Conservation (phyloP, 2,329 filamentous ascomycete species). For the Dactylellina haptotyla region DNA sequence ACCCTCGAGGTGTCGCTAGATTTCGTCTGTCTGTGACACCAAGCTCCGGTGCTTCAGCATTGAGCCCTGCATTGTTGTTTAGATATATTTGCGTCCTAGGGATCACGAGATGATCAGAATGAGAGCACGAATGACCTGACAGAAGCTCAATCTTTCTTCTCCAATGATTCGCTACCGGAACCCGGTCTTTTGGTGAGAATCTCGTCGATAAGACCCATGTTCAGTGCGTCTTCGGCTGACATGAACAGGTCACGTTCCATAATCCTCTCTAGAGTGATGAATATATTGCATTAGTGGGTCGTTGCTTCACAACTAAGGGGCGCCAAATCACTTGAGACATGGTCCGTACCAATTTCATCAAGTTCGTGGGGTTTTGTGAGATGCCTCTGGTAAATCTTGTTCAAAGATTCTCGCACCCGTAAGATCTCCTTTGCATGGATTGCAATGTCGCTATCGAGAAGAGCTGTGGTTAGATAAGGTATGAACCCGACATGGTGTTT, state of each 20-base stretch:
- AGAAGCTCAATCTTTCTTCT: slow-evolving; percentile 24
- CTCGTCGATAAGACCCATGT: slow-evolving; percentile 90
- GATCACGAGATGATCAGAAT: too few species aligned
- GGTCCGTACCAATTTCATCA: slow-evolving; percentile 72
- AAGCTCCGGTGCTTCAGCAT: background rate
- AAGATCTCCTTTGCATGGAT: slow-evolving; percentile 98
- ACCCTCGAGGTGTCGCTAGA: slow-evolving; percentile 15
- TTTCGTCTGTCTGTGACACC: slow-evolving; percentile 4
- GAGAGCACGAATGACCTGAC: background rate
- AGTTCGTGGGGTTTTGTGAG: slow-evolving; percentile 80
- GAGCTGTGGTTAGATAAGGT: slow-evolving; percentile 3
- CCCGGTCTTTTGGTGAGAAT: slow-evolving; percentile 74
- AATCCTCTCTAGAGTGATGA: slow-evolving; percentile 72
- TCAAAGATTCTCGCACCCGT: slow-evolving; percentile 82
- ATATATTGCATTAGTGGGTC: background rate
- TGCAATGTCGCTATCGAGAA: slow-evolving; percentile 74
- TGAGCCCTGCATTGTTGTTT: background rate
- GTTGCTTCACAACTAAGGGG: background rate
- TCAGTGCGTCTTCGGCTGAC: slow-evolving; percentile 85
- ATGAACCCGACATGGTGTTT: slow-evolving; percentile 2
- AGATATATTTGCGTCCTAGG: too few species aligned
- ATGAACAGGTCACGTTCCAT: slow-evolving; percentile 98
- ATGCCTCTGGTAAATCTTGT: slow-evolving; percentile 87
- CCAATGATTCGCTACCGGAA: slow-evolving; percentile 39
- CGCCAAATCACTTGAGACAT: background rate